Evolutionary conservation across 345 rosid genomes (phyloP).

Genomic region (Ceriops decandra): DNA sequence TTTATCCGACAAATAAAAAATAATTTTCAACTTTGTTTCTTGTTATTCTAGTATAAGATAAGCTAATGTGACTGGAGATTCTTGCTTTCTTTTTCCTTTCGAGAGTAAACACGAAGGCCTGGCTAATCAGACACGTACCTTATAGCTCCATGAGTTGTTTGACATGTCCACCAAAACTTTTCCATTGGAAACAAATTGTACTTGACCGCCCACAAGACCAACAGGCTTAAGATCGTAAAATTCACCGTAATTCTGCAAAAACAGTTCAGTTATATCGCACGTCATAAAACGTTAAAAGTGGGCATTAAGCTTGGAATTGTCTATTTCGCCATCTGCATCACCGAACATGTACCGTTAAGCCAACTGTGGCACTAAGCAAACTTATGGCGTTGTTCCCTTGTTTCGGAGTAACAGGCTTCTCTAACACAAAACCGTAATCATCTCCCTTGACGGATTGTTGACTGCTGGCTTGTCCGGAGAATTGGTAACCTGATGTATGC

Average conservation of each 20-base stretch:
- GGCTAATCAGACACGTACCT: neutral
- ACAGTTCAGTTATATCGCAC: neutral
- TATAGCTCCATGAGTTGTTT: neutral
- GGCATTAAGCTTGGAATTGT: neutral
- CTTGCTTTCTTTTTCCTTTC: no score
- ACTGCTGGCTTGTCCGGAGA: neutral
- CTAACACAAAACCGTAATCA: constrained; percentile 7
- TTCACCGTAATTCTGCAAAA: constrained; percentile 8
- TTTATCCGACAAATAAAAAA: neutral
- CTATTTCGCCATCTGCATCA: neutral
- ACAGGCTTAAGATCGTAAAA: neutral
- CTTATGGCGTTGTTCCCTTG: constrained; percentile 1
- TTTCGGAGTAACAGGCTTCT: constrained; percentile 4
- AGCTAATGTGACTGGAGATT: no score
- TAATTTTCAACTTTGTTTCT: neutral
- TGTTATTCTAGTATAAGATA: neutral
- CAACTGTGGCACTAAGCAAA: constrained; percentile 17
- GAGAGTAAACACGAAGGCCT: no score
- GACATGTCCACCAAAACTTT: neutral
- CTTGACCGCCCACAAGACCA: constrained; percentile 4
- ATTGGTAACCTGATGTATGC: neutral
- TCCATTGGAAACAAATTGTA: neutral
- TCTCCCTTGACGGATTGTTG: constrained; percentile 2
- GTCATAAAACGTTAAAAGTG: neutral
- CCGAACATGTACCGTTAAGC: constrained; percentile 3